Percentiles rank a stretch among this genome's conserved stretches.
Conservation (phyloP, 176 grass and related monocot genomes). For the Thalia dealbata region DNA sequence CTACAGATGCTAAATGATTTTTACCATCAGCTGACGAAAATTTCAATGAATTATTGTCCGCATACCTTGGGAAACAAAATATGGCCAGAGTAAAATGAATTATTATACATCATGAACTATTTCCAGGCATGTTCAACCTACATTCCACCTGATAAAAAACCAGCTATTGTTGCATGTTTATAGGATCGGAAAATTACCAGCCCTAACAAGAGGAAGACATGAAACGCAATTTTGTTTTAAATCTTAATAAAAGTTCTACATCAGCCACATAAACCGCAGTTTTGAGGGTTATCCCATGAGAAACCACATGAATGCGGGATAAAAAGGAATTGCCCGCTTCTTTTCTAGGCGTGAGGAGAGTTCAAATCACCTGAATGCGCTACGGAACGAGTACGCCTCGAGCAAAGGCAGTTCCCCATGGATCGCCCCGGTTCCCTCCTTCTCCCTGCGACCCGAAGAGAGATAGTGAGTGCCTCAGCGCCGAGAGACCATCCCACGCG, state of each 20-base stretch:
- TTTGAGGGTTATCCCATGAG: background rate
- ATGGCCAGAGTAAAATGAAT: background rate
- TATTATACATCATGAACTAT: background rate
- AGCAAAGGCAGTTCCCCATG: slow-evolving; percentile 10
- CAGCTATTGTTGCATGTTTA: too few relatives aligned
- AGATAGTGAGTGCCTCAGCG: slow-evolving; percentile 1
- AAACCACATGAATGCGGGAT: background rate
- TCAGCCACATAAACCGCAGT: background rate
- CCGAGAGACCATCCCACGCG: background rate
- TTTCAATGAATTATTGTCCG: background rate
- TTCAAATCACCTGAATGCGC: background rate
- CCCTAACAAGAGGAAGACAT: background rate
- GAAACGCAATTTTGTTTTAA: too few relatives aligned
- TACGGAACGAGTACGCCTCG: too few relatives aligned
- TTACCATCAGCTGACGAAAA: background rate
- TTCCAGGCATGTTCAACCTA: background rate
- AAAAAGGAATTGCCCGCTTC: background rate
- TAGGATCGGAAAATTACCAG: background rate
- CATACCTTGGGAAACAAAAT: background rate
- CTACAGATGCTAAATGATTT: background rate
- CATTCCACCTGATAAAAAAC: background rate
- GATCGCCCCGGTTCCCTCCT: background rate
- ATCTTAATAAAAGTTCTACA: too few relatives aligned
- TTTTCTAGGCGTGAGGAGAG: background rate
- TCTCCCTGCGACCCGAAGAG: background rate